Base-by-base conservation (phyloP, 2,329 filamentous ascomycete species). In the Colletotrichum chlorophyti region DNA sequence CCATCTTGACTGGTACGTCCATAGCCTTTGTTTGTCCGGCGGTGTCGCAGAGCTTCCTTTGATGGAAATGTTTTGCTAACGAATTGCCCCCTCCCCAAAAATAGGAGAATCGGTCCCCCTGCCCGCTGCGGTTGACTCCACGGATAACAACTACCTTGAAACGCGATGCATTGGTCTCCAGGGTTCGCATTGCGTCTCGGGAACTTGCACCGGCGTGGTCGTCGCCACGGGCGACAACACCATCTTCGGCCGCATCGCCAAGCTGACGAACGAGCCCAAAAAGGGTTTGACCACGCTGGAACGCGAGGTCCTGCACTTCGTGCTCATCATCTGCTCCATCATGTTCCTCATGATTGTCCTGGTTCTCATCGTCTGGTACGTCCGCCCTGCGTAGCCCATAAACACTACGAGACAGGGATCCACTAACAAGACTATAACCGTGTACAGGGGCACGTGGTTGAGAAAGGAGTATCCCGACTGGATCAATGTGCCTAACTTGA, bases 181-280 rank as follows among this genome's bases (percentile, higher is more conserved):
- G 68, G 90, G 91, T n/a, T 92, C 90, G 0, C 89, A 93, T 66
- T 92, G 89, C 64, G 85, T 90, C 4, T 86, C 86, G 6, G 90
- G 90, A 3, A 86, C 78, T 19, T 87, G 84, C 48, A 76, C 82
- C 12, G 90, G 87, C 15, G 73, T 93, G 9, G 87, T 91, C 2
- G 85, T 93, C 10, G 84, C 86, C 1, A 93, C 87, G 1, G 90
- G 89, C 8, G 88, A 91, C 68, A 78, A 76, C 12, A 92, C 90
- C 0, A 86, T 93, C 19, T 92, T 93, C 70, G 90, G 90, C 8
- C 84, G 87, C 43, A 90, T 93, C 63, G 89, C 90, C 2, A 86
- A 86, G 63, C 75, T 93, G 47, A 91, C 90, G 0, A 90, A 84
- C 47, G 81, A 87, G 50, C 88, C 89, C 0, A 89, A 89, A 66